Conservation (phyloP, 2,329 filamentous ascomycete species). For the Nannizziopsis arthrosporioides region DNA sequence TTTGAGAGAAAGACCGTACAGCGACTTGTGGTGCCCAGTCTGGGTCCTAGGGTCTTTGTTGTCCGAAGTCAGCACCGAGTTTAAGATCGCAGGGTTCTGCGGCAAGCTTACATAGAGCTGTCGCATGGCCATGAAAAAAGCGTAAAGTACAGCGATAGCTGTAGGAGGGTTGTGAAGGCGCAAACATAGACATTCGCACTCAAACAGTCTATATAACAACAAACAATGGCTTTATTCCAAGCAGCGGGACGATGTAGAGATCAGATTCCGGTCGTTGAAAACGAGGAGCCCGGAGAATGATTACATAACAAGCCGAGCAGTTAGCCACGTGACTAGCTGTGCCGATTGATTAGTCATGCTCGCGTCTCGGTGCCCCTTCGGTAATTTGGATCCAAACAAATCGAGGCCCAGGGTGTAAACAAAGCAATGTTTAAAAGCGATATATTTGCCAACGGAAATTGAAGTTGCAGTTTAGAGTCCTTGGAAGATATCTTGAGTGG, state of each 20-base stretch:
- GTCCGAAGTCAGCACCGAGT: neutral
- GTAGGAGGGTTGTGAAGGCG: constrained; percentile 5
- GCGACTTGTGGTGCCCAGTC: constrained; percentile 18
- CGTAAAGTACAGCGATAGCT: constrained; percentile 13
- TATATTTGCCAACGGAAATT: neutral
- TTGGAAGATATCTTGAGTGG: neutral
- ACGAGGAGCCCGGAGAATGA: too few species aligned
- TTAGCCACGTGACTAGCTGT: neutral
- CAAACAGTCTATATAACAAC: neutral
- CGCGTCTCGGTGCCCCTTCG: neutral
- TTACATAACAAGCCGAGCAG: too few species aligned
- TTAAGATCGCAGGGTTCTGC: neutral
- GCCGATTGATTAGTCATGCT: constrained; percentile 8
- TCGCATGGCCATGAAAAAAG: constrained; percentile 8
- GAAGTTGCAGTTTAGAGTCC: neutral
- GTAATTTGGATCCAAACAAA: constrained; percentile 7
- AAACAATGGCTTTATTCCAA: neutral
- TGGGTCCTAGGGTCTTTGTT: constrained; percentile 10
- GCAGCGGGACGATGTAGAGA: neutral
- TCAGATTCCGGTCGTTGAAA: neutral
- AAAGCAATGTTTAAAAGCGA: neutral
- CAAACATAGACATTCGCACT: constrained; percentile 12
- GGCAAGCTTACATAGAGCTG: constrained; percentile 12
- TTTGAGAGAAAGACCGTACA: constrained; percentile 15
- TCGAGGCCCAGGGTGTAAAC: constrained; percentile 4